Conservation (phyloP, 2,329 filamentous ascomycete genomes). For the Fusarium buharicum region DNA sequence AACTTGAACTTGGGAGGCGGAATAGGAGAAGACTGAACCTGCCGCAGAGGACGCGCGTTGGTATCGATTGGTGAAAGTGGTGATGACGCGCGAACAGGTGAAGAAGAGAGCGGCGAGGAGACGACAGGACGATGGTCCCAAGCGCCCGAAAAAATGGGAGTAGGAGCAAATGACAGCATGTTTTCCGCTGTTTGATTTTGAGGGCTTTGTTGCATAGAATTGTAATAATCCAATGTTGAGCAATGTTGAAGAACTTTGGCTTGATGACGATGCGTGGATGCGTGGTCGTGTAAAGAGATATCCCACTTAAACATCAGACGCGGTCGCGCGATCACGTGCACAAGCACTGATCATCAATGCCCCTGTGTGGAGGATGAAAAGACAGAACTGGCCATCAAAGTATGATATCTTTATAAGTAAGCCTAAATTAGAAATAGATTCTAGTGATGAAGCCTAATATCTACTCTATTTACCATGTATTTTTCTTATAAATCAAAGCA, state of each 20-base stretch:
- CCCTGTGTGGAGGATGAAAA: not conserved
- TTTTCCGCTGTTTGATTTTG: slow-evolving; percentile 40
- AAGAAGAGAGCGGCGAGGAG: slow-evolving; percentile 62
- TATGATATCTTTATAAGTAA: too few relatives aligned
- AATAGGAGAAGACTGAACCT: slow-evolving; percentile 59
- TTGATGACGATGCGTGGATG: slow-evolving; percentile 7
- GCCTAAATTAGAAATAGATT: too few relatives aligned
- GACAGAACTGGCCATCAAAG: too few relatives aligned
- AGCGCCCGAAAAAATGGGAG: slow-evolving; percentile 57
- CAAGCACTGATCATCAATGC: not conserved
- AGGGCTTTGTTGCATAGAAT: slow-evolving; percentile 51
- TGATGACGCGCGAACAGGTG: slow-evolving; percentile 65
- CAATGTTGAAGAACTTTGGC: slow-evolving; percentile 9
- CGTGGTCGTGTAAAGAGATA: slow-evolving; percentile 36
- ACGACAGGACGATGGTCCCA: slow-evolving; percentile 60
- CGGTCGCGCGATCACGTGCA: slow-evolving; percentile 50
- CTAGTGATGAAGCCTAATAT: too few relatives aligned
- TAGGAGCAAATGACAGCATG: slow-evolving; percentile 57
- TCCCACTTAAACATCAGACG: slow-evolving; percentile 31
- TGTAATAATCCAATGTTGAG: not conserved
- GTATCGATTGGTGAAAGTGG: slow-evolving; percentile 57
- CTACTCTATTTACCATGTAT: too few relatives aligned
- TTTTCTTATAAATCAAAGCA: too few relatives aligned
- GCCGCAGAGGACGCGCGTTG: slow-evolving; percentile 55
- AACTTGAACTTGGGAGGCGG: slow-evolving; percentile 59